Base-by-base conservation (phyloP, 2,329 filamentous ascomycete genomes). In the Cladophialophora chaetospira region DNA sequence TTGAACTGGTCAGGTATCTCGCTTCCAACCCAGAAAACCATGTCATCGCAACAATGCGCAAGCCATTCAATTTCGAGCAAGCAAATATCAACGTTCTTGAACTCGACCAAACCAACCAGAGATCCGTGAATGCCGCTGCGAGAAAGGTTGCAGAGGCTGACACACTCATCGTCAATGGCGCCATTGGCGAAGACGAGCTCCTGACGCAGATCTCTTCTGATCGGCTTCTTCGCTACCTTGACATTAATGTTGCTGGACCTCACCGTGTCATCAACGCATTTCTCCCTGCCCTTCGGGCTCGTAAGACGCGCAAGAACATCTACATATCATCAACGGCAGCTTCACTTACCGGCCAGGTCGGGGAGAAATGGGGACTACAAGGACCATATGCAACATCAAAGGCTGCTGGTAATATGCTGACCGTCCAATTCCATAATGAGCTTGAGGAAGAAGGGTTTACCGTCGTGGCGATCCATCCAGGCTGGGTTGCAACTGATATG, bases 171-270 rank as follows among this genome's bases (percentile, higher is more conserved):
- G 43, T 53, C 26, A 57, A 53, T 26, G 55, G 36, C 3, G 55
- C 48, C 26, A 57, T 53, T 6, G 55, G 55, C 17, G 49, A 57
- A 19, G 42, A 53, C 33, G 55, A 57, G 35, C 49, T 53, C 23
- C 49, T 58, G 21, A 53, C 49, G 17, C 8, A 33, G 44, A 58
- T 44, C 26, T 29, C 49, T 10, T 49, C 43, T 4, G 33, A 44
- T 11, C 13, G 49, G 28, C 49, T 89, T 11, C 74, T 91, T 55
- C 87, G 89, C 64, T 88, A 86, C 65, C 89, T 91, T 72, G 81
- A 88, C 63, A 84, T 90, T 57, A 75, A 77, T 44, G 70, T 85
- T 51, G 80, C 81, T 31, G 81, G 90, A 57, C 79, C 85, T 0
- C 76, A 62, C 26, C 33, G 49, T 13, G 49, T 49, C 23, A 36